A percentile compares a stretch with the other conserved stretches of the same genome.
phyloP scores from a whole-genome alignment of 495 filamentous ascomycete species.

The Trichoderma asperelloides region DNA sequence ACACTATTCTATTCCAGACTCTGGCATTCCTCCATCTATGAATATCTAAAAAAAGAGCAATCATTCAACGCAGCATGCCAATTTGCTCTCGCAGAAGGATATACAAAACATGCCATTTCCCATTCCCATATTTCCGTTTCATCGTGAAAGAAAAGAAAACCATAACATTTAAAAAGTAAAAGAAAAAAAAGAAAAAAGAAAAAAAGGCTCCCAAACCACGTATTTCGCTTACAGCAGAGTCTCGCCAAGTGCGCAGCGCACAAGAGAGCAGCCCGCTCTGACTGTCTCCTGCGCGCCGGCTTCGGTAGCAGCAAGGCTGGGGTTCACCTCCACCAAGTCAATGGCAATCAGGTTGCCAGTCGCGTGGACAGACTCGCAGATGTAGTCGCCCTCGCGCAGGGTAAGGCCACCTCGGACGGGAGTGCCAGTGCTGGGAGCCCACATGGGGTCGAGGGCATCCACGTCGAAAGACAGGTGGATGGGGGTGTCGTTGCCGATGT shows the following conservation, averaged over 20 bases:
- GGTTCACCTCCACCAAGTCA: conserved; percentile 96
- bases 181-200: background rate
- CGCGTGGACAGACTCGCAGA: conserved; percentile 91
- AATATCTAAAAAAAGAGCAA: background rate
- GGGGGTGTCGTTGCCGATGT: conserved; percentile 87
- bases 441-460: conserved; percentile 90
- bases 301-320: conserved; percentile 56
- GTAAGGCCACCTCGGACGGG: conserved; percentile 94
- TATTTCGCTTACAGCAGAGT: conserved; percentile 54
- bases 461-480: conserved; percentile 98
- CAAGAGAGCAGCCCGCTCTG: conserved; percentile 77
- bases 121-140: conserved; percentile 1
- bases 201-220: background rate
- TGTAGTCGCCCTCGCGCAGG: conserved; percentile 92
- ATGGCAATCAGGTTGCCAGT: conserved; percentile 86
- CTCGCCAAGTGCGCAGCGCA: conserved; percentile 87
- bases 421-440: conserved; percentile 93
- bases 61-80: background rate
- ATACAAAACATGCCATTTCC: conserved; percentile 1
- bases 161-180: background rate
- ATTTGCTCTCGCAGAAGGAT: background rate
- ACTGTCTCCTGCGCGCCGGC: conserved; percentile 80
- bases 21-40: background rate
- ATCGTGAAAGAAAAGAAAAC: background rate
- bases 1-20: background rate